Conservation (phyloP, 805 yeast genomes). For the fission yeast (Schizosaccharomyces pombe) region ASM294v3 CU329670.1:4101501-4102000, state of each 20-base stretch:
- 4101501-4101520: no score
- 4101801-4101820: conserved; percentile 57
- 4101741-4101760: background rate
- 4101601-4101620: no score
- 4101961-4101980: conserved; percentile 37
- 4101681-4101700: background rate
- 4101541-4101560: no score
- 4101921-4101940: conserved; percentile 42
- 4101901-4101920: conserved; percentile 83
- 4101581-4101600: no score
- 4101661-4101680: no score
- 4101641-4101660: no score
- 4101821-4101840: conserved; percentile 53
- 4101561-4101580: no score
- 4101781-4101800: conserved; percentile 45
- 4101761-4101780: conserved; percentile 21
- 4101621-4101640: no score
- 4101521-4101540: no score
- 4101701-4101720: background rate
- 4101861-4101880: conserved; percentile 73
- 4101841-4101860: conserved; percentile 34
- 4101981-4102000: conserved; percentile 42
- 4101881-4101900: conserved; percentile 76
- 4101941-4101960: conserved; percentile 30
- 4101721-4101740: background rate